Percentiles rank a stretch among this genome's conserved stretches.
Evolutionary conservation across 2,329 filamentous ascomycete species (phyloP).

Genomic region (Exophiala alcalophila): DNA sequence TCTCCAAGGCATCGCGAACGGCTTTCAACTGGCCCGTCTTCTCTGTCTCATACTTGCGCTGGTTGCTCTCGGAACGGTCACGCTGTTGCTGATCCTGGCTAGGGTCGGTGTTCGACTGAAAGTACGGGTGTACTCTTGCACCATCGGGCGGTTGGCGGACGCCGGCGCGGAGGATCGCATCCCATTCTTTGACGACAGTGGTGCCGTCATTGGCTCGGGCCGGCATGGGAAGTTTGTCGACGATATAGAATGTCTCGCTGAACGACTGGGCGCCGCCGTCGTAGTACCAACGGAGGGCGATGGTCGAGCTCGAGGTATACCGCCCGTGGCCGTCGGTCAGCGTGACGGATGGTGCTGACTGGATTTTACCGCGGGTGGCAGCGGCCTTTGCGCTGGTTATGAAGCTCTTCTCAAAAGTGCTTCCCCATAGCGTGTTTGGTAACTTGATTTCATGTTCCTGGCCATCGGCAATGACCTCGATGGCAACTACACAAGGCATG

Average conservation of each 20-base stretch:
- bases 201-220: neutral
- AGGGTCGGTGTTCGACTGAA: no score
- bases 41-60: slow-evolving; percentile 18
- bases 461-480: slow-evolving; percentile 24
- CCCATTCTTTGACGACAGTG: slow-evolving; percentile 10
- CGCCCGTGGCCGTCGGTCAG: slow-evolving; percentile 18
- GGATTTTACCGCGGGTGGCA: slow-evolving; percentile 16
- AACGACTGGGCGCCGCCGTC: slow-evolving; percentile 24
- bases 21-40: slow-evolving; percentile 16
- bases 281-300: slow-evolving; percentile 26
- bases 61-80: slow-evolving; percentile 7
- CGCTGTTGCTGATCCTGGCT: slow-evolving; percentile 10
- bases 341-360: slow-evolving; percentile 4
- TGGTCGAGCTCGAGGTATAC: slow-evolving; percentile 14
- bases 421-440: slow-evolving; percentile 14
- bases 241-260: slow-evolving; percentile 24
- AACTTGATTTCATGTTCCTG: slow-evolving; percentile 22
- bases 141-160: no score
- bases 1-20: slow-evolving; percentile 13
- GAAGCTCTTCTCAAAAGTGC: slow-evolving; percentile 13
- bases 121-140: no score
- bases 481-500: slow-evolving; percentile 11
- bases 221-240: slow-evolving; percentile 18
- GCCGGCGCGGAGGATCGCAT: slow-evolving; percentile 24
- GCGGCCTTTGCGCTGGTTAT: slow-evolving; percentile 21